Base-by-base conservation (phyloP, 306 rosid genomes). In the Glycine soja region DNA sequence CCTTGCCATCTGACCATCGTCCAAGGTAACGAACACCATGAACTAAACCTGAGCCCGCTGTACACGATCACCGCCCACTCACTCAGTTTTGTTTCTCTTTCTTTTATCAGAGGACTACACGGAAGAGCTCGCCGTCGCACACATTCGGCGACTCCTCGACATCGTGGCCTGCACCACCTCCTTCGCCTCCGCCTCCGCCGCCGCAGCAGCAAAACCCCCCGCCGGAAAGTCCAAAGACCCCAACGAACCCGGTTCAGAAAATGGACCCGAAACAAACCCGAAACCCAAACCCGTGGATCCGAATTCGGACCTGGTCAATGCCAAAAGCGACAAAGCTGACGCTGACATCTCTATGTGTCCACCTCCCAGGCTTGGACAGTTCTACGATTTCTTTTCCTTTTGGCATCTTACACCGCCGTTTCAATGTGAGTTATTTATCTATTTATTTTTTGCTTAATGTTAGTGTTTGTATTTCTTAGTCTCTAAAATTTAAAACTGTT, bases 361-460 rank as follows among this genome's bases (percentile, higher is more conserved):
- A 8, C 96, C 97, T 36, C 97, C 93, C 61, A 86, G 84, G 76
- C 95, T 95, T 12, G 98, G 98, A 52, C 93, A 90, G 77, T 95
- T 95, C 87, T 95, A 93, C 57, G 93, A 95, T 24, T 95, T 93
- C 96, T 91, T 95, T 83, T 93, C 99, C 0, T 87, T 93, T 88
- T 88, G 96, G 2, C 85, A 91, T 53, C 93, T 95, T 81, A 93
- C 97, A 36, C 96, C 98, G 13, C 99, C 99, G 3, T 81, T 91
- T 53, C 96, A 93, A 46, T 95, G 99, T 95, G 51, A 86, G 97
- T 73, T 52, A 24, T 24, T 24, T 24, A 24, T 24, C 30, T 24
- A 24, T 56, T 48, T 54, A 30, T 45, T 13, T 24, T 24, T 24
- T 1, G 30, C 1, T 24, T 24, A 24, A 24, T 24, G 30, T 24